phyloP scores from a whole-genome alignment of 805 yeast genomes.

The Naumovozyma baii region DNA sequence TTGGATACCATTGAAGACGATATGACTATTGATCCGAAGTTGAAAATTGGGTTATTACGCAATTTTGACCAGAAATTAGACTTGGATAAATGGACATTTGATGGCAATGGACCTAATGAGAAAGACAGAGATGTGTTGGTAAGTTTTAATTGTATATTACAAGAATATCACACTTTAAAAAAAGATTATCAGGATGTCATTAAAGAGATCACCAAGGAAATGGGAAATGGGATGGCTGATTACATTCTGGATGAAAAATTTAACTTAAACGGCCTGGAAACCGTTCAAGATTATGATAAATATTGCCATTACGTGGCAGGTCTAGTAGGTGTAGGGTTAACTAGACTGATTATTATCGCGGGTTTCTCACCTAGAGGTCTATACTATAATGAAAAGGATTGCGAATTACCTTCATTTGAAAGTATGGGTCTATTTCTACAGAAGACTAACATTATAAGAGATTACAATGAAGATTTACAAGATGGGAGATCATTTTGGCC shows the following conservation, averaged over 20 bases:
- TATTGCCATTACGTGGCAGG: constrained; percentile 98
- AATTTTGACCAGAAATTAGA: constrained; percentile 54
- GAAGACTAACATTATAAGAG: constrained; percentile 92
- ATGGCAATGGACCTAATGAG: constrained; percentile 66
- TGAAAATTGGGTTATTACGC: constrained; percentile 69
- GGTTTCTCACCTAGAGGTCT: constrained; percentile 50
- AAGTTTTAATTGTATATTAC: constrained; percentile 62
- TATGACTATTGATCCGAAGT: constrained; percentile 65
- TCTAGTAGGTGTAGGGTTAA: constrained; percentile 90
- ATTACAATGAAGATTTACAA: constrained; percentile 80
- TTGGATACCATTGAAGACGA: constrained; percentile 95
- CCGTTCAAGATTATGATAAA: constrained; percentile 72
- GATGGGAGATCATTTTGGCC: constrained; percentile 98
- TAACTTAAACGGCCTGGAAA: constrained; percentile 67
- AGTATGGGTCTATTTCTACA: constrained; percentile 94
- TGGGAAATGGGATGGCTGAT: constrained; percentile 99
- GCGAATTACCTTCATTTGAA: constrained; percentile 51
- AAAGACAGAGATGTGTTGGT: constrained; percentile 72
- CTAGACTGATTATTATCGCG: constrained; percentile 71
- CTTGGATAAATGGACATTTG: constrained; percentile 68
- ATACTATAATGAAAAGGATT: constrained; percentile 19
- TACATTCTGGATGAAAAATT: constrained; percentile 71
- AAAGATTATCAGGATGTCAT: constrained; percentile 72
- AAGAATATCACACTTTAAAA: constrained; percentile 63
- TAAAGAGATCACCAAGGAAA: constrained; percentile 63